These are phyloP conservation scores for Bremia lactucae DNA, from an alignment of 352 stramenopile species.

Conservation along the genomic window DNA sequence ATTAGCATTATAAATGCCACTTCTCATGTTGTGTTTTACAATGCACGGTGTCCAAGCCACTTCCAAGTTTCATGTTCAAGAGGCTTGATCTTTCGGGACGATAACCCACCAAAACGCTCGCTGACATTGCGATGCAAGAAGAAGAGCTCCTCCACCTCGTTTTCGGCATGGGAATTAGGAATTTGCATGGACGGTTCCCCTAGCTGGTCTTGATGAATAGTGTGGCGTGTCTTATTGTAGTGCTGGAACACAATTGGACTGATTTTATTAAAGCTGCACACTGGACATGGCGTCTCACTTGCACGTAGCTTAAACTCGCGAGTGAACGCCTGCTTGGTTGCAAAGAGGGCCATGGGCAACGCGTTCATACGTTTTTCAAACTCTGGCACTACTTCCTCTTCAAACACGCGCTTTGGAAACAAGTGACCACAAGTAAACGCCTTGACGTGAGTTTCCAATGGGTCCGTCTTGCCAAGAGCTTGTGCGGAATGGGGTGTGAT, in stretches of 20 bases:
- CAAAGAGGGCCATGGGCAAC: constrained; percentile 42
- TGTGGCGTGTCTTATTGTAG: constrained; percentile 6
- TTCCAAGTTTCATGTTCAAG: constrained; percentile 38
- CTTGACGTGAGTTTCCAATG: constrained; percentile 79
- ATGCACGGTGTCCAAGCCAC: constrained; percentile 19
- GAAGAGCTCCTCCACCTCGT: constrained; percentile 30
- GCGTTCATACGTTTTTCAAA: constrained; percentile 77
- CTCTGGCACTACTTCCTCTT: constrained; percentile 71
- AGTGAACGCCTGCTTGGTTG: constrained; percentile 53
- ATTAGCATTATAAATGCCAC: too few relatives aligned
- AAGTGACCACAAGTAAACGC: constrained; percentile 76
- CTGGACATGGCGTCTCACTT: constrained; percentile 65
- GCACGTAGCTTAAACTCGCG: constrained; percentile 49
- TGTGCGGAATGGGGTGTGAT: constrained; percentile 58
- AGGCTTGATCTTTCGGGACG: constrained; percentile 2
- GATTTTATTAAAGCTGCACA: constrained; percentile 79
- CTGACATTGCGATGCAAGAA: constrained; percentile 45
- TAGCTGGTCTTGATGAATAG: too few relatives aligned
- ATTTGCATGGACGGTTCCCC: background rate
- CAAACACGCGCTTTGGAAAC: constrained; percentile 78
- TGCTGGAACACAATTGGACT: constrained; percentile 41
- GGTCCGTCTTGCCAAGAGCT: constrained; percentile 67
- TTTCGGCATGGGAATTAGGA: background rate
- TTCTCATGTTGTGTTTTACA: constrained; percentile 5
- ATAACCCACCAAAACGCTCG: constrained; percentile 19